Base-by-base conservation (phyloP, 1,139 yeast species). In the Cylindricascospora bacillispora region DNA sequence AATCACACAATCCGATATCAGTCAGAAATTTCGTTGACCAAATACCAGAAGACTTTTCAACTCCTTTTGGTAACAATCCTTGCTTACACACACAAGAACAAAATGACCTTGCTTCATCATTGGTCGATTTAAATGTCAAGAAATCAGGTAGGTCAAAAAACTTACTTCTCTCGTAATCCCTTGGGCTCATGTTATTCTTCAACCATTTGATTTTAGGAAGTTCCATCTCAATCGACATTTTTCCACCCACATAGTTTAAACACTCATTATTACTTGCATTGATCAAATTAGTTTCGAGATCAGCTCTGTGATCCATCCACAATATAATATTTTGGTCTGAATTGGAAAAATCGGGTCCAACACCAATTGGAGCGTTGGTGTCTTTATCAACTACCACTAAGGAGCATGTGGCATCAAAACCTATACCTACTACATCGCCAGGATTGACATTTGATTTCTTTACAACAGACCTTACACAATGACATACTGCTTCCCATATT, bases 251-350 rank as follows among this genome's bases (percentile, higher is more conserved):
- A 52, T 83, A 89, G 54, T 81, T 78, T 47, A 89, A 67, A 38
- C 81, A 70, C 46, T 70, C 73, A 52, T 83, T 93, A 24, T 69
- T 69, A 1, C 94, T 78, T 27, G 77, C 72, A 55, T 86, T 86
- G 55, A 89, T 85, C 32, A 63, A 67, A 38, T 71, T 61, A 13
- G 95, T 85, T 54, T 86, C 95, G n/a, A 64, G 63, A n/a, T 66
- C 74, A 1, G 98, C 95, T 41, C 98, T 70, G 57, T 89, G 98
- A 59, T 89, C 98, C 95, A 89, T 86, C 97, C 98, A 89, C 36
- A 89, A 60, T 31, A 89, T 74, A 47, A 89, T 77, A 56, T 89
- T 85, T 51, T 86, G 93, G 40, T 68, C 68, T 24, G 62, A 45
- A 47, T 82, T 75, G 24, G 59, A 42, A 53, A 82, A 89, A 49